These are phyloP conservation scores for Helminthosporium solani DNA, from an alignment of 2,329 filamentous ascomycete species.

Conservation along the genomic window DNA sequence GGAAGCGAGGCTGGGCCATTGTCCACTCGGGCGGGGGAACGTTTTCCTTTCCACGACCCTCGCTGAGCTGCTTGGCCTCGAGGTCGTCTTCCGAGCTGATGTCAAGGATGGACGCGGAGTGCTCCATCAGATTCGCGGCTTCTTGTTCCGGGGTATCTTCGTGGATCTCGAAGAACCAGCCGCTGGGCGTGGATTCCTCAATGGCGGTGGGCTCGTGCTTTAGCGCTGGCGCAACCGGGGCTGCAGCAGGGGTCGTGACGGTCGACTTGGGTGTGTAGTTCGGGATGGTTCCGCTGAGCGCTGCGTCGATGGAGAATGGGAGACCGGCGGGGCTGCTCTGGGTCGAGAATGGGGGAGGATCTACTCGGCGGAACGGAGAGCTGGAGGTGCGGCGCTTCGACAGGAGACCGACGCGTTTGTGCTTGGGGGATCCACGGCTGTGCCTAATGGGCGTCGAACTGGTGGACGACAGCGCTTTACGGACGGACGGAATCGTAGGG, in stretches of 20 bases:
- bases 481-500: slow-evolving; percentile 29
- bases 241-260: slow-evolving; percentile 30
- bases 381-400: slow-evolving; percentile 64
- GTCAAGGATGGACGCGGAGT: slow-evolving; percentile 82
- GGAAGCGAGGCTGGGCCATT: slow-evolving; percentile 17
- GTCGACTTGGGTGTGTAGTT: slow-evolving; percentile 55
- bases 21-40: slow-evolving; percentile 65
- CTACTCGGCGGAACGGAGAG: slow-evolving; percentile 67
- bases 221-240: slow-evolving; percentile 39
- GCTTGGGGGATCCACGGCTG: slow-evolving; percentile 73
- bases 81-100: slow-evolving; percentile 85
- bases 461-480: slow-evolving; percentile 46
- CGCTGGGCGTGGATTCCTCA: slow-evolving; percentile 59
- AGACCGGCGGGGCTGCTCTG: slow-evolving; percentile 46
- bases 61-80: slow-evolving; percentile 55
- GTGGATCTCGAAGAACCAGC: slow-evolving; percentile 92
- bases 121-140: slow-evolving; percentile 89
- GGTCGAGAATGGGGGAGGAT: slow-evolving; percentile 64
- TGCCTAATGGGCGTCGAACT: slow-evolving; percentile 47
- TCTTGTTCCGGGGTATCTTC: slow-evolving; percentile 89
- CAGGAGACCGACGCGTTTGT: slow-evolving; percentile 68
- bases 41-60: slow-evolving; percentile 85
- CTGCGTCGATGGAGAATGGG: slow-evolving; percentile 83
- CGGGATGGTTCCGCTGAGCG: slow-evolving; percentile 73
- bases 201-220: slow-evolving; percentile 15